Evolutionary conservation across 2,329 filamentous ascomycete species (phyloP).

Genomic region (Pseudogymnoascus sp.): DNA sequence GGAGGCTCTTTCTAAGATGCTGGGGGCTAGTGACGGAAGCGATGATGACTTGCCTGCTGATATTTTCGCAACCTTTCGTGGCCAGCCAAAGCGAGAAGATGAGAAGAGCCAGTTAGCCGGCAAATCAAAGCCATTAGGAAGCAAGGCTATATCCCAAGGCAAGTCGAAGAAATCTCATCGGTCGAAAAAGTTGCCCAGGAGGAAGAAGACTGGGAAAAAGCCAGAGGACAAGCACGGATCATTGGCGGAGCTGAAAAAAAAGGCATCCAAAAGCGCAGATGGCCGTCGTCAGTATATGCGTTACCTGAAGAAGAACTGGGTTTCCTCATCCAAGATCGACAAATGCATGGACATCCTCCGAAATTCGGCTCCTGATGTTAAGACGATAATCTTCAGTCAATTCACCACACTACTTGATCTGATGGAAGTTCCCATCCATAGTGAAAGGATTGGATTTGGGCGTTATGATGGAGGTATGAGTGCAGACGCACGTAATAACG

Average conservation of each 20-base stretch:
- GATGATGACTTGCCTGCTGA: constrained; percentile 2
- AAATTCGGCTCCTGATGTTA: constrained; percentile 45
- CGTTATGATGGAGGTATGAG: constrained; percentile 75
- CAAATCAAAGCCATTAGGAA: neutral
- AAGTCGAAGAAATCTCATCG: neutral
- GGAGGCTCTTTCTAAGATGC: neutral
- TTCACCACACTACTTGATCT: constrained; percentile 74
- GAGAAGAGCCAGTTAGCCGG: neutral
- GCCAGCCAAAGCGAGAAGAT: constrained; percentile 9
- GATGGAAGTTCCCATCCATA: constrained; percentile 60
- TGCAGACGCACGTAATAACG: constrained; percentile 53
- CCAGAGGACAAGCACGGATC: constrained; percentile 33
- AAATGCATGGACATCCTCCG: constrained; percentile 19
- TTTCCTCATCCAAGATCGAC: constrained; percentile 61
- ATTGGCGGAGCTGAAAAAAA: constrained; percentile 57
- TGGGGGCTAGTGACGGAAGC: neutral
- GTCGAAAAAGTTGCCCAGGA: constrained; percentile 17
- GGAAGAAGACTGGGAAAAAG: constrained; percentile 21
- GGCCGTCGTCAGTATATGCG: constrained; percentile 63
- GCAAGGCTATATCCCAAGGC: neutral
- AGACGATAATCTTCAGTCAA: constrained; percentile 75
- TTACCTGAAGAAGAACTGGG: constrained; percentile 63
- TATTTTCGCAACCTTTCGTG: neutral
- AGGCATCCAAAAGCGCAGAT: constrained; percentile 51
- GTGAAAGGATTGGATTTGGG: constrained; percentile 40